Conservation (phyloP, 1,284 basidiomycete genomes). For the Stereum hirsutum region DNA sequence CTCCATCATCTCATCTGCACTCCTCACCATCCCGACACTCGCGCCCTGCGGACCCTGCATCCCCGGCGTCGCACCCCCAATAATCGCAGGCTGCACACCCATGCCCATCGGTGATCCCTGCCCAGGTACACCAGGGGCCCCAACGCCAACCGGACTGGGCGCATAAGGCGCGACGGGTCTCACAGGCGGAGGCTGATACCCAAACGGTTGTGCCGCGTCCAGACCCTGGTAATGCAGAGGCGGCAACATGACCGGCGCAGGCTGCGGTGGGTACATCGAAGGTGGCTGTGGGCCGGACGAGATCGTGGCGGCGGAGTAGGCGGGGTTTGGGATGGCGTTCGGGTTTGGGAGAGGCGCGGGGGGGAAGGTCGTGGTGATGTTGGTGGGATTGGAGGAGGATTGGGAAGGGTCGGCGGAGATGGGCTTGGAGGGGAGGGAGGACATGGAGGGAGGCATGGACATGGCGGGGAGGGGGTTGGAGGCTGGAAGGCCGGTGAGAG, state of each 20-base stretch:
- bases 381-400: too few species aligned
- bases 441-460: constrained; percentile 58
- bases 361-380: too few species aligned
- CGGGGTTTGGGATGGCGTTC: constrained; percentile 30
- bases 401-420: constrained; percentile 22
- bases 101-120: too few species aligned
- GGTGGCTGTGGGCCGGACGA: constrained; percentile 77
- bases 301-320: constrained; percentile 65
- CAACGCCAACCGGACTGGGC: constrained; percentile 19
- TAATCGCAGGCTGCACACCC: too few species aligned
- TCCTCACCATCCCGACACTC: constrained; percentile 52
- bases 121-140: too few species aligned
- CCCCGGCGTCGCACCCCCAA: neutral
- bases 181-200: constrained; percentile 56
- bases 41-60: neutral
- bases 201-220: constrained; percentile 67
- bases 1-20: constrained; percentile 75
- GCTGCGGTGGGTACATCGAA: constrained; percentile 46
- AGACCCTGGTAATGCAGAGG: constrained; percentile 76
- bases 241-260: constrained; percentile 71
- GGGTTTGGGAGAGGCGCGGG: too few species aligned
- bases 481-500: constrained; percentile 26
- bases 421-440: constrained; percentile 51
- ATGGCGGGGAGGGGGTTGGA: constrained; percentile 17
- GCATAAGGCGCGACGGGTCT: constrained; percentile 34